Evolutionary conservation across 352 stramenopile genomes (phyloP).

Genomic region (Phytophthora pinifolia): DNA sequence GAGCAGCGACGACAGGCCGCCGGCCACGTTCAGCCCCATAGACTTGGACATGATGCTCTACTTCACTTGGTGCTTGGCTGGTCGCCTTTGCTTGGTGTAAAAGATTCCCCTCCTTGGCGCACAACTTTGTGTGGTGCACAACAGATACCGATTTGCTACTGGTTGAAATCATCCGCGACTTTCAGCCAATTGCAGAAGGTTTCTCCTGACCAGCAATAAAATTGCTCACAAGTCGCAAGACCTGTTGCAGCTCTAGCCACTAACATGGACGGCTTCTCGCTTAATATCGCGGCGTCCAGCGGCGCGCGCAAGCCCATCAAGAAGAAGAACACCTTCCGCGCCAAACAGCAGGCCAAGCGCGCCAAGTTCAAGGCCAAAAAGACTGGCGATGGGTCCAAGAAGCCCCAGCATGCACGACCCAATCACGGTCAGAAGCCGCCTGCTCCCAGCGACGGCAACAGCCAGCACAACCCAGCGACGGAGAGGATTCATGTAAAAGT

Average conservation of each 20-base stretch:
- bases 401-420: conserved; percentile 9
- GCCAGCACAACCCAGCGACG: conserved; percentile 3
- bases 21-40: conserved; percentile 96
- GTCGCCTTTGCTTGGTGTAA: conserved; percentile 27
- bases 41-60: conserved; percentile 82
- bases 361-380: conserved; percentile 44
- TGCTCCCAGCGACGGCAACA: conserved; percentile 1
- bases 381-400: conserved; percentile 22
- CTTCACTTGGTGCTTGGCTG: conserved; percentile 9
- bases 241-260: not conserved
- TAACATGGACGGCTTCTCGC: conserved; percentile 68
- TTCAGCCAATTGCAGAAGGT: conserved; percentile 21
- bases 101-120: conserved; percentile 34
- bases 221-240: conserved; percentile 3
- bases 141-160: conserved; percentile 21
- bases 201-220: conserved; percentile 16
- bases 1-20: conserved; percentile 96
- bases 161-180: not conserved
- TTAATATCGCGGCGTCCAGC: conserved; percentile 74
- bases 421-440: conserved; percentile 8
- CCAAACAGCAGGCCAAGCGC: conserved; percentile 70
- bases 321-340: conserved; percentile 80
- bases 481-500: conserved; percentile 5
- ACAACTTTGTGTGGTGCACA: not conserved
- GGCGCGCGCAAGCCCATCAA: conserved; percentile 41